A percentile compares a stretch with the other conserved stretches of the same genome.
These are phyloP conservation scores for Ophioceras dolichostomum DNA, from an alignment of 2,329 filamentous ascomycete species.

Conservation along the genomic window DNA sequence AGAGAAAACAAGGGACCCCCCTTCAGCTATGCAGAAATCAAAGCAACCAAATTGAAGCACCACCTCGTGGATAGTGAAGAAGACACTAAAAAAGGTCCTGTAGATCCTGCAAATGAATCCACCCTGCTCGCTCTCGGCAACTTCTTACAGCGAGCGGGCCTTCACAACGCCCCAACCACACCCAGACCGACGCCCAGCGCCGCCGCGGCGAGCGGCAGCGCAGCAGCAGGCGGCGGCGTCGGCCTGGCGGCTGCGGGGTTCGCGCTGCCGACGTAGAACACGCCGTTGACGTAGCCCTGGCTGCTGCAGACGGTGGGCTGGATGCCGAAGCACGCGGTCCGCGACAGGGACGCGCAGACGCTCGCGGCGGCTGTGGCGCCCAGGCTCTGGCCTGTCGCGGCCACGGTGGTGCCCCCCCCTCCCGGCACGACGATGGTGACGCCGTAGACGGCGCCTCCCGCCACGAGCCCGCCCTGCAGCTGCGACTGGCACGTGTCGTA, in stretches of 20 bases:
- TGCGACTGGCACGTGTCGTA: constrained; percentile 39
- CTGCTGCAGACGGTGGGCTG: constrained; percentile 4
- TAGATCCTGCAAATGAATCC: too few species aligned
- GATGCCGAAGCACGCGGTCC: constrained; percentile 8
- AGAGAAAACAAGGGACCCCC: too few species aligned
- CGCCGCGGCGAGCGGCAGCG: background rate
- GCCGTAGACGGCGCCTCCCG: constrained; percentile 24
- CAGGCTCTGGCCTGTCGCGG: constrained; percentile 19
- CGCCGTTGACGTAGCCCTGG: constrained; percentile 1
- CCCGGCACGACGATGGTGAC: constrained; percentile 45
- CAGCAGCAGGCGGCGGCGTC: background rate
- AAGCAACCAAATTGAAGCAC: too few species aligned
- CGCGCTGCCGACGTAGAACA: constrained; percentile 1
- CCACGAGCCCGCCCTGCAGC: constrained; percentile 24
- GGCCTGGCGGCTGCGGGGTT: background rate
- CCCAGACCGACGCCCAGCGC: background rate
- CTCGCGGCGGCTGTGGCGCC: constrained; percentile 33
- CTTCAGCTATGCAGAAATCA: too few species aligned
- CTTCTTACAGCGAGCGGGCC: too few species aligned
- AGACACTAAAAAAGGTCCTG: too few species aligned
- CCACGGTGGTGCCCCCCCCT: constrained; percentile 20
- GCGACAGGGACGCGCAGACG: constrained; percentile 29
- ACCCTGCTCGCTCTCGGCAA: too few species aligned
- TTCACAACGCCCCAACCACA: too few species aligned
- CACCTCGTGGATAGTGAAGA: too few species aligned